Evolutionary conservation across 2,329 filamentous ascomycete species (phyloP).

Genomic region (Paecilomyces variotii): DNA sequence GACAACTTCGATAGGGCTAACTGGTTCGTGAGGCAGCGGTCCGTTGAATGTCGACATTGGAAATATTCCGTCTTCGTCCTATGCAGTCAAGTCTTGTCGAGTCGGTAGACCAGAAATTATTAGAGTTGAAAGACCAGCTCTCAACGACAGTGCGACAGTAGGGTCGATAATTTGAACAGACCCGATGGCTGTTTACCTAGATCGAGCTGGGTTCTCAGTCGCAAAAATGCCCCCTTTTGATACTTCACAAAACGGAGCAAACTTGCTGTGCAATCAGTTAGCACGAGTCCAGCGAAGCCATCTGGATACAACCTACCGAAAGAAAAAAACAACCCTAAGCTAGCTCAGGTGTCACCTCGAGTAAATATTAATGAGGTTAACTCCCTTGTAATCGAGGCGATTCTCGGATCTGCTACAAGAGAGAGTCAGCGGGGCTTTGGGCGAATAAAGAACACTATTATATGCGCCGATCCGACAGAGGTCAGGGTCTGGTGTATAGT

Average conservation of each 20-base stretch:
- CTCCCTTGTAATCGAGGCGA: not conserved
- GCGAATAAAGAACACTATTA: not conserved
- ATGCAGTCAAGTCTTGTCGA: not conserved
- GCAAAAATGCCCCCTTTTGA: not conserved
- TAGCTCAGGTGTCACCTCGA: not conserved
- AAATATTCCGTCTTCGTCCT: not conserved
- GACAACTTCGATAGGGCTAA: slow-evolving; percentile 32
- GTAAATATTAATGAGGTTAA: not conserved
- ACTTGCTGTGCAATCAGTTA: not conserved
- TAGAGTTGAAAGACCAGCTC: not conserved
- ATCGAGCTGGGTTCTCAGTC: not conserved
- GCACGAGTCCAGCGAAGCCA: not conserved
- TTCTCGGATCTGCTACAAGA: not conserved
- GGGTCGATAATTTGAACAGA: not conserved
- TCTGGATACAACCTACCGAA: not conserved
- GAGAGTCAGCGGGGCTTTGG: not conserved
- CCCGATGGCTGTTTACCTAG: not conserved
- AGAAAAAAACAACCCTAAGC: not conserved
- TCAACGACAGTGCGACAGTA: not conserved
- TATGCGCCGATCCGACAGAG: not conserved
- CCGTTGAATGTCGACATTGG: slow-evolving; percentile 19
- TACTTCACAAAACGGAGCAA: not conserved
- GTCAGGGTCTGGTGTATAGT: not conserved
- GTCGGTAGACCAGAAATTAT: not conserved
- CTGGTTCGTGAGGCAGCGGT: slow-evolving; percentile 25